Percentiles rank a stretch among this genome's conserved stretches.
Conservation (phyloP, 2,329 filamentous ascomycete genomes). For the Dendrostoma leiphaemia region DNA sequence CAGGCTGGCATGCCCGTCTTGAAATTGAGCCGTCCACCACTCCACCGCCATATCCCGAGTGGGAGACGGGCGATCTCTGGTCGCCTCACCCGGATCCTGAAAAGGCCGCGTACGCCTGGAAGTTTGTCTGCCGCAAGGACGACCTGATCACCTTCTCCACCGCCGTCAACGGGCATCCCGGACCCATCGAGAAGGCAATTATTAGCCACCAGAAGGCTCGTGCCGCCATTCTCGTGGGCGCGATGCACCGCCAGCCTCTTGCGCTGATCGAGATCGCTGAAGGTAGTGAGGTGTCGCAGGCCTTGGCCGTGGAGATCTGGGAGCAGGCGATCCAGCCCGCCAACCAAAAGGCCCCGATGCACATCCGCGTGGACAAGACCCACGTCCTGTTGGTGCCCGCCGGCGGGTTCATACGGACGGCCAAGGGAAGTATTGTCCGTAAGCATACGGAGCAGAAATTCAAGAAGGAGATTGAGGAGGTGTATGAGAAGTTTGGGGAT, state of each 20-base stretch:
- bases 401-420: conserved; percentile 17
- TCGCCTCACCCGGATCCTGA: conserved; percentile 23
- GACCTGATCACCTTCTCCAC: conserved; percentile 24
- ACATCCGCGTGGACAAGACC: conserved; percentile 20
- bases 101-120: conserved; percentile 21
- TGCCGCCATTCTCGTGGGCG: conserved; percentile 20
- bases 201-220: conserved; percentile 7
- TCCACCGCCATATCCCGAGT: conserved; percentile 18
- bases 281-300: conserved; percentile 1
- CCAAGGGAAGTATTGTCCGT: conserved; percentile 20
- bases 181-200: conserved; percentile 19
- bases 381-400: conserved; percentile 20
- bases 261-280: conserved; percentile 20
- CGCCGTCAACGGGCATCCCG: conserved; percentile 22
- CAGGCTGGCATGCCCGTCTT: conserved; percentile 19
- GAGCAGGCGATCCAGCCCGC: conserved; percentile 17
- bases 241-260: conserved; percentile 19
- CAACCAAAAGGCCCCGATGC: conserved; percentile 19
- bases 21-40: conserved; percentile 7
- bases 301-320: conserved; percentile 18
- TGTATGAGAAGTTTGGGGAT: conserved; percentile 21
- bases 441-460: conserved; percentile 19
- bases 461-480: conserved; percentile 4
- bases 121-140: conserved; percentile 24
- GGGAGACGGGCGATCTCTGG: conserved; percentile 23